phyloP scores from a whole-genome alignment of 2,329 filamentous ascomycete genomes.

The Aspergillus sp. region DNA sequence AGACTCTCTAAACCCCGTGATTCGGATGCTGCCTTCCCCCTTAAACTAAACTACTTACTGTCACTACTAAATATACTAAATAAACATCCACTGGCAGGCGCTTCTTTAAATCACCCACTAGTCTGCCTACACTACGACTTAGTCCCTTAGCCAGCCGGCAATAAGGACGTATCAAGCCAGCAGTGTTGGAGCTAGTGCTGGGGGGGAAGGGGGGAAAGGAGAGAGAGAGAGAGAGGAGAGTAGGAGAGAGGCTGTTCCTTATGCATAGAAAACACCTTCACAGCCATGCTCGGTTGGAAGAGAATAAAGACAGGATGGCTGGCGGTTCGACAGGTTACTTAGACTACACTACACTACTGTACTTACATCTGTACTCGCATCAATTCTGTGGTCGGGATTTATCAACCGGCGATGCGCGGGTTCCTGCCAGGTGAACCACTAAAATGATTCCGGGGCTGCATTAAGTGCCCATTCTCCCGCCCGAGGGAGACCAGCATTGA shows the following conservation, averaged over 20 bases:
- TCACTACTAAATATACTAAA: background rate
- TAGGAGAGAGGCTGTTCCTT: too few relatives aligned
- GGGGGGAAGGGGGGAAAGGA: background rate
- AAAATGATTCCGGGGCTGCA: background rate
- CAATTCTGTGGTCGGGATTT: background rate
- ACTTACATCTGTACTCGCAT: background rate
- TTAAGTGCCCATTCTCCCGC: background rate
- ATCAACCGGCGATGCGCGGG: too few relatives aligned
- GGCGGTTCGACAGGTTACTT: background rate
- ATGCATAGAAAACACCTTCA: too few relatives aligned
- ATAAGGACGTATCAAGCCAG: background rate
- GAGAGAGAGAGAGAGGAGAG: too few relatives aligned
- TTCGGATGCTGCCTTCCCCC: background rate
- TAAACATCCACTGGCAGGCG: background rate
- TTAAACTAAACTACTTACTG: background rate
- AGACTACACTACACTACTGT: too few relatives aligned
- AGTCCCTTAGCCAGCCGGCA: background rate
- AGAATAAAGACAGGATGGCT: background rate
- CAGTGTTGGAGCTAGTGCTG: background rate
- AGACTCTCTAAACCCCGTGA: constrained; percentile 7
- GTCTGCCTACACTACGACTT: background rate
- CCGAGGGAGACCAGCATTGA: background rate
- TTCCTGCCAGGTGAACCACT: background rate
- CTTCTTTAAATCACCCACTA: background rate
- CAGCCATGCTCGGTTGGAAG: background rate